Evolutionary conservation across 2,329 filamentous ascomycete genomes (phyloP), one percentile per base, ranked within the genome.

Genomic region (Iodosphaeria phyllophila): DNA sequence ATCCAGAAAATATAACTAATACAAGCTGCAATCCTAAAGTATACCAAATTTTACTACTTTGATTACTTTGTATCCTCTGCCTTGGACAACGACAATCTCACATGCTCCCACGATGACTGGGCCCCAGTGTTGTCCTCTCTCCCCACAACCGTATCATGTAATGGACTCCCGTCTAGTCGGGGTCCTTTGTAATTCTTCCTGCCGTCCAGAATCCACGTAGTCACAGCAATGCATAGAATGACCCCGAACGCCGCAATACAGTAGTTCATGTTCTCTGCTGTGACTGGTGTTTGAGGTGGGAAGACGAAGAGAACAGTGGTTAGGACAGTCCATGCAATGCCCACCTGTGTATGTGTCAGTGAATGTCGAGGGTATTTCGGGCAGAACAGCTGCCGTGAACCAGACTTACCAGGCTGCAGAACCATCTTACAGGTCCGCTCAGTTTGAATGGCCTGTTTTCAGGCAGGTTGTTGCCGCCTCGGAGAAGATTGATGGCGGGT

Each of bases 271-370:
- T 65, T 79, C 35, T 51, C 64, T 0, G 60, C 56, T 0, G 66
- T 68, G 2, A 74, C 70, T 0, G 72, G 73, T 4, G 71, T 40
- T 6, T 58, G 59, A 0, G 76, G 75, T 3, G 76, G 76, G 47
- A 82, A 79, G 12, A 80, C 58, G 47, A 82, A 82, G 1, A 83
- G 56, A 1, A 80, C 66, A 0, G 74, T 80, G 0, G 75, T 82
- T n/a, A 82, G 43, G 8, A 67, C 49, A 2, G 73, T 64, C 47
- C 74, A 83, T 0, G 52, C 51, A 23, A 83, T 56, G 5, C 75
- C 73, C 15, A 64, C 30, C 44, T 47, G 11, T 18, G 5, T 64
- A 1, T 65, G 66, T 5, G 69, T 40, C 13, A 5, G 10, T 29
- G 39, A 16, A 38, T 30, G 24, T 24, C 18, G 7, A 13, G 13